phyloP scores from a whole-genome alignment of 108 stramenopile genomes.

The Epithemia pelagica region DNA sequence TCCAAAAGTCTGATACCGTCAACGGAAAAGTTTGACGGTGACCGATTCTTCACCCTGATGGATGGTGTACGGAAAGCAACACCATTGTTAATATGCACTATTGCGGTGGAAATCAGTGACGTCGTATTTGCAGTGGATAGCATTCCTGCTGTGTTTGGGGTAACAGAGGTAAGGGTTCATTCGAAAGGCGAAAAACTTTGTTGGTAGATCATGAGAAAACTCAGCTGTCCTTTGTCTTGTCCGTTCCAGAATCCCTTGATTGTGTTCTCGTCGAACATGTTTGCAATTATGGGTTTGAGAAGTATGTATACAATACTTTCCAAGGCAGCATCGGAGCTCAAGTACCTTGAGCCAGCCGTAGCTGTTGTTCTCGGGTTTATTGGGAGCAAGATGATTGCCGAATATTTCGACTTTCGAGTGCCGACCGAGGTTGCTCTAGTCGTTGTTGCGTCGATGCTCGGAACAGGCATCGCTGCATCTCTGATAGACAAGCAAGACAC shows the following conservation, averaged over 20 bases:
- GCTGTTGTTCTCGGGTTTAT: conserved; percentile 91
- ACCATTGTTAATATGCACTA: conserved; percentile 88
- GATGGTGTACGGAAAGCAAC: conserved; percentile 83
- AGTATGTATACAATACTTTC: conserved; percentile 89
- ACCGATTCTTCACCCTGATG: conserved; percentile 78
- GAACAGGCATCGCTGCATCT: conserved; percentile 58
- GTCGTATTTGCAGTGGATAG: conserved; percentile 95
- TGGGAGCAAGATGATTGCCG: conserved; percentile 85
- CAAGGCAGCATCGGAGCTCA: conserved; percentile 85
- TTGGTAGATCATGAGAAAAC: neutral
- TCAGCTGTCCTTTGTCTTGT: neutral
- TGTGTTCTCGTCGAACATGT: conserved; percentile 93
- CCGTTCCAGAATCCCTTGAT: conserved; percentile 84
- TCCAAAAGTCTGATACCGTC: conserved; percentile 54
- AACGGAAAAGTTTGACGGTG: conserved; percentile 77
- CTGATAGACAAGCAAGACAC: conserved; percentile 31
- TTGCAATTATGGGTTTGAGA: conserved; percentile 93
- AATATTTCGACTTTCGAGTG: conserved; percentile 67
- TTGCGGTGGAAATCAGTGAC: conserved; percentile 92
- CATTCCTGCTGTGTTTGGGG: conserved; percentile 94
- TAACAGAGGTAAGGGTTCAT: conserved; percentile 67
- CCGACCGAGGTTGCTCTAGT: conserved; percentile 66
- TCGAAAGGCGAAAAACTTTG: neutral
- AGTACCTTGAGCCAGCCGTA: conserved; percentile 90
- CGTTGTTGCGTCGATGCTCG: conserved; percentile 61